Conservation (phyloP, 1,139 yeast genomes). For the Arxiozyma slooffiae region DNA sequence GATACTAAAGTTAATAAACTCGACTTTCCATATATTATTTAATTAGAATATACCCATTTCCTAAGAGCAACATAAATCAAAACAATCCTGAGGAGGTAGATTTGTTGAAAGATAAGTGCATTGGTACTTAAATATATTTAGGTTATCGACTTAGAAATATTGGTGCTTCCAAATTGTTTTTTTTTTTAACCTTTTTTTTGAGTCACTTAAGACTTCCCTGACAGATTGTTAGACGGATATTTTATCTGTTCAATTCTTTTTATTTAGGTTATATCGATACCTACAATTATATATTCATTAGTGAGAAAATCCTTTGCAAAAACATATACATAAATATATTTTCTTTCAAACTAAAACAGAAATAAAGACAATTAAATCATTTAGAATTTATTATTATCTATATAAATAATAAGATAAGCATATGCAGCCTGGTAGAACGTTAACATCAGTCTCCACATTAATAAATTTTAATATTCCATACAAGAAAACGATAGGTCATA, state of each 20-base stretch:
- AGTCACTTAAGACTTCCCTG: background rate
- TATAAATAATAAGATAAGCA: background rate
- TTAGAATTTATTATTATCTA: background rate
- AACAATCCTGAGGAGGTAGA: background rate
- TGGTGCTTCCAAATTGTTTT: background rate
- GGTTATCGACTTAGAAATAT: background rate
- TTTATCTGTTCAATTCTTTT: background rate
- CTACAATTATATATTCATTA: too few species aligned
- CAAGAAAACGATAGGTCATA: slow-evolving; percentile 33
- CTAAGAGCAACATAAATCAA: background rate
- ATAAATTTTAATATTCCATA: slow-evolving; percentile 14
- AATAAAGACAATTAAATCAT: too few species aligned
- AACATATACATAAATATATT: too few species aligned
- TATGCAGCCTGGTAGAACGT: slow-evolving; percentile 10
- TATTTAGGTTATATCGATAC: background rate
- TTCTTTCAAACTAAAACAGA: background rate
- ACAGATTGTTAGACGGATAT: too few species aligned
- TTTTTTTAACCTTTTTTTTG: background rate
- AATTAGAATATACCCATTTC: background rate
- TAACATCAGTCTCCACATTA: slow-evolving; percentile 18
- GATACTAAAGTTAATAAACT: background rate
- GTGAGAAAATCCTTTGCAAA: background rate
- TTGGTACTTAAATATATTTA: background rate
- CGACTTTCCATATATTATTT: too few species aligned
- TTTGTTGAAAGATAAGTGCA: background rate